These are phyloP conservation scores for Termitomyces heimii DNA, from an alignment of 768 basidiomycete genomes.

Conservation along the genomic window DNA sequence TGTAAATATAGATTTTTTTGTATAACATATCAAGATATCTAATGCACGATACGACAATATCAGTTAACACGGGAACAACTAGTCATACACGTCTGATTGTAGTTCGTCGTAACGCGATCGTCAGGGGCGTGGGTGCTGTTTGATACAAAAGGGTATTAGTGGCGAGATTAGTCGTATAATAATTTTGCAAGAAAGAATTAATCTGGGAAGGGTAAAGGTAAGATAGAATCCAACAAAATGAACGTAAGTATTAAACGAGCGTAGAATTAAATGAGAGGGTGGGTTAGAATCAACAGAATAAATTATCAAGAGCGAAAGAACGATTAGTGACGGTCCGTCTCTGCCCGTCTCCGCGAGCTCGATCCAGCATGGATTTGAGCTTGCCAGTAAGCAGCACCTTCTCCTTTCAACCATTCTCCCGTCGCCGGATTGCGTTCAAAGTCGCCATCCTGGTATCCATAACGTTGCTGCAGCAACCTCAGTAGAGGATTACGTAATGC, in stretches of 20 bases:
- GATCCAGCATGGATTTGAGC: conserved; percentile 36
- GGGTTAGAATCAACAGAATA: not conserved
- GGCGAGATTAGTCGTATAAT: not conserved
- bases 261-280: conserved; percentile 2
- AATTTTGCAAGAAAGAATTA: conserved; percentile 1
- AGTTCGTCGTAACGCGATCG: conserved; percentile 4
- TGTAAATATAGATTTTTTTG: not conserved
- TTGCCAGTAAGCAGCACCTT: conserved; percentile 63
- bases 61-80: not conserved
- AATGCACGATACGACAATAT: not conserved
- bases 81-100: conserved; percentile 11
- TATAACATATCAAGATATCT: not conserved
- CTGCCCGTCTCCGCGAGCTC: conserved; percentile 27
- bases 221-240: not conserved
- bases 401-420: conserved; percentile 63
- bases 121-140: conserved; percentile 8
- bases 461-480: conserved; percentile 63
- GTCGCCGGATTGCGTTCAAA: conserved; percentile 67
- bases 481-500: conserved; percentile 78
- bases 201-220: not conserved
- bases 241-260: conserved; percentile 14
- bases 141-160: conserved; percentile 5
- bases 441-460: conserved; percentile 79
- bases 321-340: conserved; percentile 20
- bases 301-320: not conserved